Percentiles rank a stretch among this genome's conserved stretches.
phyloP scores from a whole-genome alignment of 2,329 filamentous ascomycete genomes.

The Phaeosphaeria sp. region DNA sequence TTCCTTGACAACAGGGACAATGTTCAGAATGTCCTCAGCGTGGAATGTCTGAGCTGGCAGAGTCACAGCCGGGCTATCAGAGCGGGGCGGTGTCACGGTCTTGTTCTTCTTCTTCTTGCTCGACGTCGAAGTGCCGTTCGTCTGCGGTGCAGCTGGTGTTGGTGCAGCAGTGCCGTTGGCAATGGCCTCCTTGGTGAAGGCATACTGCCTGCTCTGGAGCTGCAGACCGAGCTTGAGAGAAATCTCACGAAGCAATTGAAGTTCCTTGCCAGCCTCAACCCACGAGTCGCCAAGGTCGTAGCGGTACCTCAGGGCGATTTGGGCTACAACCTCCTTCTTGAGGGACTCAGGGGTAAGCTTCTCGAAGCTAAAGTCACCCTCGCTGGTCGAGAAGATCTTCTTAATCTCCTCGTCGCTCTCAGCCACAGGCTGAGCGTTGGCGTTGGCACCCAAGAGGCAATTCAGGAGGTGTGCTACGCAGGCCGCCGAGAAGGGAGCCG shows the following conservation, averaged over 20 bases:
- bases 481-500: constrained; percentile 78
- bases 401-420: constrained; percentile 79
- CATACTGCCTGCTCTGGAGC: constrained; percentile 78
- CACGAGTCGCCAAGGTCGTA: constrained; percentile 75
- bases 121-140: constrained; percentile 47
- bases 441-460: constrained; percentile 79
- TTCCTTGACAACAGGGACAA: constrained; percentile 95
- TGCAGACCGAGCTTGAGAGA: constrained; percentile 90
- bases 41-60: constrained; percentile 70
- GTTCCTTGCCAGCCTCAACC: constrained; percentile 70
- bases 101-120: constrained; percentile 63
- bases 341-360: constrained; percentile 77
- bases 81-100: constrained; percentile 57
- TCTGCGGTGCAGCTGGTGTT: constrained; percentile 29
- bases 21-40: constrained; percentile 85
- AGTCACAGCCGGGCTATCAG: constrained; percentile 52
- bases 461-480: constrained; percentile 90
- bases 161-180: constrained; percentile 24
- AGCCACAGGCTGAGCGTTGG: constrained; percentile 79
- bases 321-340: constrained; percentile 70
- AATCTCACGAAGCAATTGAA: constrained; percentile 89
- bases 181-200: constrained; percentile 61
- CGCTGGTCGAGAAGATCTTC: constrained; percentile 70
- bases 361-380: constrained; percentile 83
- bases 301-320: constrained; percentile 77